phyloP scores from a whole-genome alignment of 1,284 basidiomycete genomes.

The Marasmius fiardii region DNA sequence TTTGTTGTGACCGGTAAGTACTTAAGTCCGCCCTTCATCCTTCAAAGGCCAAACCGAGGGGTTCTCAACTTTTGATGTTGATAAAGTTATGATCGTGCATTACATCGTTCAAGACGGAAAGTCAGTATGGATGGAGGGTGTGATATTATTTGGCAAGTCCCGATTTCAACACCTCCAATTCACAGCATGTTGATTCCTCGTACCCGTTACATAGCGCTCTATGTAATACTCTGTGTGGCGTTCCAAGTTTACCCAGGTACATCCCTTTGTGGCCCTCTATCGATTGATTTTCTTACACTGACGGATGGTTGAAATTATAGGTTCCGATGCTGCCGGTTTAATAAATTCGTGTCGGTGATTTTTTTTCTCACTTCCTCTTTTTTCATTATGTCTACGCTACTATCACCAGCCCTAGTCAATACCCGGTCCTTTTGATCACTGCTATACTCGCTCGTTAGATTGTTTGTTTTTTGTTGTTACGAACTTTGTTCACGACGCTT shows the following conservation, averaged over 20 bases:
- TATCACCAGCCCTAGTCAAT: no score
- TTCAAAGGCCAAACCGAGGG: no score
- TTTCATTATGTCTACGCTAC: no score
- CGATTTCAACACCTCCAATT: background rate
- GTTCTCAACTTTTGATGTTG: background rate
- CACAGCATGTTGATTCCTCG: background rate
- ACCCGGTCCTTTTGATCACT: no score
- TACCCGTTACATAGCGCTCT: background rate
- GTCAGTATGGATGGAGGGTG: conserved; percentile 8
- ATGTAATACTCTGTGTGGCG: conserved; percentile 1
- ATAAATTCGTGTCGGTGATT: no score
- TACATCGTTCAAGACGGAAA: conserved; percentile 8
- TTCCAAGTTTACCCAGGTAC: conserved; percentile 8
- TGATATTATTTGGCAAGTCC: background rate
- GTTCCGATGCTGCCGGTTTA: no score
- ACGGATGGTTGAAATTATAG: no score
- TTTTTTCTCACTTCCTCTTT: no score
- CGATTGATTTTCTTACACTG: no score
- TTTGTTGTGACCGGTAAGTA: conserved; percentile 1
- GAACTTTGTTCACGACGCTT: no score
- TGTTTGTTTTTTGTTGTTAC: no score
- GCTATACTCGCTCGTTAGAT: no score
- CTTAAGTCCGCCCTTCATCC: background rate
- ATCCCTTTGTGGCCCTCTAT: background rate
- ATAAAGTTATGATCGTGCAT: conserved; percentile 1